phyloP scores from a whole-genome alignment of 257 asterid genomes.

The Nicotiana obtusifolia region DNA sequence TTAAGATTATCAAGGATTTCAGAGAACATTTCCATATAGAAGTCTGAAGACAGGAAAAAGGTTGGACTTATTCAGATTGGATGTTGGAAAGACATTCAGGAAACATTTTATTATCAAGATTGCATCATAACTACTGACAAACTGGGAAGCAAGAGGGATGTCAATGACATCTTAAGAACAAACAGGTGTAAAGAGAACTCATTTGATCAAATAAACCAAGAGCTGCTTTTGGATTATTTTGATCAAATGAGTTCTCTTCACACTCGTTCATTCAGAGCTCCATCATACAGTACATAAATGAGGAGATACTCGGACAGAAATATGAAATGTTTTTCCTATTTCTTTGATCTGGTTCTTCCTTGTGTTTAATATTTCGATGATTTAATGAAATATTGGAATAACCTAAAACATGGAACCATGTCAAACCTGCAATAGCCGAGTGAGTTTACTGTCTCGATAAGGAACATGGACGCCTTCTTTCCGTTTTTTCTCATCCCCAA shows the following conservation, averaged over 20 bases:
- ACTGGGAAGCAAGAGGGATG: background rate
- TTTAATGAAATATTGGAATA: background rate
- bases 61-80: background rate
- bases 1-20: background rate
- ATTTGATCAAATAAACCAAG: background rate
- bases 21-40: background rate
- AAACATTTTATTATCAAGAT: background rate
- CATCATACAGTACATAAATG: background rate
- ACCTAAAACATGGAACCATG: conserved; percentile 3
- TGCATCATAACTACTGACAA: background rate
- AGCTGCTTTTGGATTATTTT: background rate
- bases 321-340: background rate
- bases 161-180: conserved; percentile 3
- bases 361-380: background rate
- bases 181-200: background rate
- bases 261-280: background rate
- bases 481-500: conserved; percentile 96
- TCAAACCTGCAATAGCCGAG: conserved; percentile 92
- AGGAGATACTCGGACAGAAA: background rate
- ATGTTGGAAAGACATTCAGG: background rate
- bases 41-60: background rate
- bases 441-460: conserved; percentile 97
- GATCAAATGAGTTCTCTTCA: background rate
- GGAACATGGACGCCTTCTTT: conserved; percentile 96
- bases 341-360: background rate